Evolutionary conservation across 1,284 basidiomycete genomes (phyloP), one percentile per base, ranked within the genome.

Genomic region (Sanghuangporus sanghuang): DNA sequence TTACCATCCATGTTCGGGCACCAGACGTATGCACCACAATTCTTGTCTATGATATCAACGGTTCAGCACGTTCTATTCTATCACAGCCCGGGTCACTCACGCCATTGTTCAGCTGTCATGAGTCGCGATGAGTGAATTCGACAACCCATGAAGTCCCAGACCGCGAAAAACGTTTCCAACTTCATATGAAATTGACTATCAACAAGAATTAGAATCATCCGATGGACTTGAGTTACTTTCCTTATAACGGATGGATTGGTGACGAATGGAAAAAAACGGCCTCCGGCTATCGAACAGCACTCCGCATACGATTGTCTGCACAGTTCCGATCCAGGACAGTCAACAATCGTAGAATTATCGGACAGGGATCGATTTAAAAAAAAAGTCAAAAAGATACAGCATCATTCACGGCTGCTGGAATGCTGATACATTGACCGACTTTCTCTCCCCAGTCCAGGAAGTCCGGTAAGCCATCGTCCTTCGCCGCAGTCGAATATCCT

Each of bases 371-470:
- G 60, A 16, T 78, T 27, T 3, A 12, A 38, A 32, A 32, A 48
- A 11, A 49, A 27, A 53, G 2, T n/a, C n/a, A n/a, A 9, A 53
- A 6, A 32, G 35, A n/a, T 6, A 81, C 75, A 0, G 80, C 81
- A 53, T 73, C 67, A 65, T 83, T 82, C 27, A 78, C 73, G 6
- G 81, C 77, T n/a, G n/a, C n/a, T 2, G 77, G 73, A 44, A 81
- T 72, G 6, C 71, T 74, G 35, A 81, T 65, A 57, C 76, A 81
- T 65, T 79, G 75, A 6, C 69, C 73, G 7, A 81, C 68, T 64
- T 78, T 79, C 66, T 79, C 76, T 12, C 77, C 80, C 80, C 80
- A 83, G 1, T 79, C 80, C 76, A 12, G 42, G 6, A 48, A 39
- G 12, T 14, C 36, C 11, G 21, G 57, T n/a, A 21, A 46, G 6